Base-by-base conservation (phyloP, 106 monocot species). In the Dendrobium officinale region DNA sequence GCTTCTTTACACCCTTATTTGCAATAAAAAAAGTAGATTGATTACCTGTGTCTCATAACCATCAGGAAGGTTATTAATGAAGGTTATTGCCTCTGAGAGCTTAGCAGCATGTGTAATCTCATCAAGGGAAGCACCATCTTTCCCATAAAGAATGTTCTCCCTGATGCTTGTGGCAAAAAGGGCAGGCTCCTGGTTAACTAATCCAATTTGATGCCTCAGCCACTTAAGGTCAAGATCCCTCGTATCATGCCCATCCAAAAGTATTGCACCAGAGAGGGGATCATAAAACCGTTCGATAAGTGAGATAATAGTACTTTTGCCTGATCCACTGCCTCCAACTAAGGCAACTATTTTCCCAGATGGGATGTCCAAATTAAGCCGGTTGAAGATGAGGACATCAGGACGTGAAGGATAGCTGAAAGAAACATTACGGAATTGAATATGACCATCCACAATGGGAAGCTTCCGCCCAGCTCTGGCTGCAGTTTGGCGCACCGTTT, bases 211-310 rank as follows among this genome's bases (percentile, higher is more conserved):
- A 20, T 77, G 74, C 51, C 93, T 82, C 72, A 93, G 72, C 93
- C 93, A 93, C 85, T 88, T 90, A 27, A 93, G 74, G 33, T 93
- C 86, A 13, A 93, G 87, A 40, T 82, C 90, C 80, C 80, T 88
- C 11, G 90, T 88, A 72, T 87, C 42, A 31, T 93, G 77, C 26
- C 93, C 87, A 33, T 93, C 93, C 64, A 93, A 73, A 6, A 90
- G 78, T 58, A 93, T 79, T 3, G 82, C 58, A 18, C 93, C 93
- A n/a, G 70, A 83, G 27, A 79, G 83, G n/a, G 93, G 99, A 77
- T 99, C 95, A 66, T 99, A 99, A 79, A 99, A 99, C 61, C 99
- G 80, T 88, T 99, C 99, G 48, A 99, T 93, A 33, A 99, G 90
- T 2, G 99, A 93, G 75, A 99, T 92, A 2, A 95, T 87, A 0